These are phyloP conservation scores for Epichloe festucae DNA, from an alignment of 2,329 filamentous ascomycete genomes.

Conservation along the genomic window DNA sequence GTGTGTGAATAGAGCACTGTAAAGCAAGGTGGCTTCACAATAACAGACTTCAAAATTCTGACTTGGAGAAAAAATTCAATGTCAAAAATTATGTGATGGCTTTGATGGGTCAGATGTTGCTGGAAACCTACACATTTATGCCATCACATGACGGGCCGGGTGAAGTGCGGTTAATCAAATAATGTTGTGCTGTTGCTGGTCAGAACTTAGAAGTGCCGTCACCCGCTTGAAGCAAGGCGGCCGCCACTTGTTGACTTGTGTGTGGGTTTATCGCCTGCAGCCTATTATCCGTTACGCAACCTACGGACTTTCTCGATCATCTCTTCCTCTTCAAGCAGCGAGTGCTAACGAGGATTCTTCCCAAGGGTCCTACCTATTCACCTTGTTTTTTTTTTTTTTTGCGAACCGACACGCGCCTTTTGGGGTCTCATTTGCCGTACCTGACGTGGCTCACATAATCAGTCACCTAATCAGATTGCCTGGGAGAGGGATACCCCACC, in stretches of 20 bases:
- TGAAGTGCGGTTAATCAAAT: constrained; percentile 15
- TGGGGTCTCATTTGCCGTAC: background rate
- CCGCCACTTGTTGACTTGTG: background rate
- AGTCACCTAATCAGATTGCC: background rate
- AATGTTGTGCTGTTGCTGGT: constrained; percentile 1
- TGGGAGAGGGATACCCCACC: constrained; percentile 4
- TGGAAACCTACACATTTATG: constrained; percentile 4
- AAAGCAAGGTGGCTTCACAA: background rate
- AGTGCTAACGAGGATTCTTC: background rate
- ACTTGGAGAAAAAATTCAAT: constrained; percentile 6
- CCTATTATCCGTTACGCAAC: background rate
- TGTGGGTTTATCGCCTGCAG: constrained; percentile 1
- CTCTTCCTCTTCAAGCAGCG: background rate
- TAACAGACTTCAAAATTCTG: background rate
- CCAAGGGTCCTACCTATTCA: background rate
- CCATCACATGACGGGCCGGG: constrained; percentile 20
- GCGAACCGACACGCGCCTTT: background rate
- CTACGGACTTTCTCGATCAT: background rate
- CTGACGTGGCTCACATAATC: background rate
- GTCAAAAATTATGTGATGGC: background rate
- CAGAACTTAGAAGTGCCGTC: constrained; percentile 15
- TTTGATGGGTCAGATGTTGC: background rate
- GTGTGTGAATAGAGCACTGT: background rate
- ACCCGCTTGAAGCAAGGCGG: constrained; percentile 5
- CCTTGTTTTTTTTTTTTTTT: background rate